A percentile compares a stretch with the other conserved stretches of the same genome.
These are phyloP conservation scores for Pleoardoris graminearum DNA, from an alignment of 2,329 filamentous ascomycete genomes.

Conservation along the genomic window DNA sequence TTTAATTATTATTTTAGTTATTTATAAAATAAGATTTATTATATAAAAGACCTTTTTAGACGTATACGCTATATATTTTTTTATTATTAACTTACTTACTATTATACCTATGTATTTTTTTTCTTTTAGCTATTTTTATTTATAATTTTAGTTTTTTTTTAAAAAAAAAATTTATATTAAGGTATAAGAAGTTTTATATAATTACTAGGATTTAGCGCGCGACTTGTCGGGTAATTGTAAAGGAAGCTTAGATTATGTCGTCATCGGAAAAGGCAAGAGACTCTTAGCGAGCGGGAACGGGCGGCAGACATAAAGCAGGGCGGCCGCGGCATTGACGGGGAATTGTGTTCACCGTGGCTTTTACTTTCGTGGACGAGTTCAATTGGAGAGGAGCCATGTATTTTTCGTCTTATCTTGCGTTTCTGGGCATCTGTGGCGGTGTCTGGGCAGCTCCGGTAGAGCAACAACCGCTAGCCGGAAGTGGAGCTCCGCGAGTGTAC, in stretches of 20 bases:
- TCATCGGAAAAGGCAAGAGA: constrained; percentile 42
- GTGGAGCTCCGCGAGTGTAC: constrained; percentile 31
- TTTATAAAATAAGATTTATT: no score
- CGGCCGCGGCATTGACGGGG: constrained; percentile 3
- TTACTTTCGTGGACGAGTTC: constrained; percentile 13
- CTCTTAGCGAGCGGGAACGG: constrained; percentile 12
- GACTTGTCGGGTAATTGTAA: constrained; percentile 16
- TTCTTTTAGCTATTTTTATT: no score
- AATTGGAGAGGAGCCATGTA: constrained; percentile 32
- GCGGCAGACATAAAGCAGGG: constrained; percentile 15
- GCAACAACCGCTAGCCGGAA: constrained; percentile 43
- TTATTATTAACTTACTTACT: no score
- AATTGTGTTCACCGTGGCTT: background rate
- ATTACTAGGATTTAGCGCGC: no score
- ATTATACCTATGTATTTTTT: no score
- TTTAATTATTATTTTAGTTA: no score
- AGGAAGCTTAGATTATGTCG: constrained; percentile 32
- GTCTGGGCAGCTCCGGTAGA: constrained; percentile 36
- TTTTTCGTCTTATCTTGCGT: constrained; percentile 31
- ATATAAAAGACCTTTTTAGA: no score
- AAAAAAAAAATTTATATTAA: no score
- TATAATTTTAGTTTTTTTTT: no score
- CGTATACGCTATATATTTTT: no score
- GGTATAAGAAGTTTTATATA: no score
- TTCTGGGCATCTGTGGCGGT: constrained; percentile 33